Conservation (phyloP, 345 rosid species). For the Eucalyptus sp. region DNA sequence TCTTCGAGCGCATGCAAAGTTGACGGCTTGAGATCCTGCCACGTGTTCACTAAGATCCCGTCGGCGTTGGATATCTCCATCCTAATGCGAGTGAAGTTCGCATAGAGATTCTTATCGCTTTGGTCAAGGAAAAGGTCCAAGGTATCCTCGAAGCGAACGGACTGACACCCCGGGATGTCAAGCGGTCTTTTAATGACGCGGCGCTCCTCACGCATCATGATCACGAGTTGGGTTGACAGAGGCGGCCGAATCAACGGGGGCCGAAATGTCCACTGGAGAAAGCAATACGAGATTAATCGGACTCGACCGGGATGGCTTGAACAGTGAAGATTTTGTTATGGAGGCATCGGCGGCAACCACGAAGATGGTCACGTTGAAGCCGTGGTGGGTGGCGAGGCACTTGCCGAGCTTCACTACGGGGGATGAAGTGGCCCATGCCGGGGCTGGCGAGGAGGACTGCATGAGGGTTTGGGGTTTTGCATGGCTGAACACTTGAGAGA, state of each 20-base stretch:
- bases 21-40: conserved; percentile 24
- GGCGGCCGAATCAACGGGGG: conserved; percentile 1
- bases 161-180: conserved; percentile 35
- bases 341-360: conserved; percentile 9
- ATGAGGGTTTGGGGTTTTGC: conserved; percentile 16
- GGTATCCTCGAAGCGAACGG: conserved; percentile 26
- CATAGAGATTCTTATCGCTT: not conserved
- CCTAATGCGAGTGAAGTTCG: conserved; percentile 2
- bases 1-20: conserved; percentile 9
- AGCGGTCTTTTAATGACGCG: conserved; percentile 3
- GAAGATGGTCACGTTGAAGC: conserved; percentile 27
- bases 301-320: not conserved
- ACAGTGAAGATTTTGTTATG: conserved; percentile 15
- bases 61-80: conserved; percentile 8
- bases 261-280: conserved; percentile 20
- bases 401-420: conserved; percentile 10
- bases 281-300: conserved; percentile 17
- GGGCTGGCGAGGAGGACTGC: conserved; percentile 47
- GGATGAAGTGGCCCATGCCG: conserved; percentile 65
- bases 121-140: conserved; percentile 11
- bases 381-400: conserved; percentile 17
- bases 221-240: conserved; percentile 12
- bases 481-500: not conserved
- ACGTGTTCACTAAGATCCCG: conserved; percentile 49
- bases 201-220: conserved; percentile 25